A percentile compares a stretch with the other conserved stretches of the same genome.
phyloP scores from a whole-genome alignment of 2,329 filamentous ascomycete genomes.

The Stachybotrys chartarum region DNA sequence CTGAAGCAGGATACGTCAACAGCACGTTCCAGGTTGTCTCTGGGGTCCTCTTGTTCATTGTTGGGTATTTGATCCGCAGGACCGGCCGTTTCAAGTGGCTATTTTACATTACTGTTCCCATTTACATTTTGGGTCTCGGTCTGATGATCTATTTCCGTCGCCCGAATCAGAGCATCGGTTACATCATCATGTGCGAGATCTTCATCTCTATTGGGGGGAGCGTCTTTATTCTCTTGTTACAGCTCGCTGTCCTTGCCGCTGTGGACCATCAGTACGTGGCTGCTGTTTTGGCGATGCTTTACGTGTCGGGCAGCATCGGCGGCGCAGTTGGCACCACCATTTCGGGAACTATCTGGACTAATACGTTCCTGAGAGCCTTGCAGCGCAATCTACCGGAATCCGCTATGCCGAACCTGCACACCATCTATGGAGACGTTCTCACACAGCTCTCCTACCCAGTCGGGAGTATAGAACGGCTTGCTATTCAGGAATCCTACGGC shows the following conservation, averaged over 20 bases:
- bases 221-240: conserved; percentile 35
- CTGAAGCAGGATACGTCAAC: conserved; percentile 39
- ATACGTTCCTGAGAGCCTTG: conserved; percentile 33
- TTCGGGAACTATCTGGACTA: conserved; percentile 23
- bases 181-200: conserved; percentile 43
- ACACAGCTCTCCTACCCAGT: conserved; percentile 43
- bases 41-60: conserved; percentile 35
- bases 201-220: conserved; percentile 43
- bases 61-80: conserved; percentile 37
- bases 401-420: conserved; percentile 25
- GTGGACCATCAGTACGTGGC: conserved; percentile 24
- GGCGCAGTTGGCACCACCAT: conserved; percentile 19
- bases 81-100: conserved; percentile 47
- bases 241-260: conserved; percentile 19
- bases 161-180: conserved; percentile 30
- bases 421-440: conserved; percentile 46
- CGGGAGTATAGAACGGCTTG: conserved; percentile 35
- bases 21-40: conserved; percentile 42
- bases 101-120: conserved; percentile 38
- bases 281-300: conserved; percentile 19
- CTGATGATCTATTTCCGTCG: conserved; percentile 27
- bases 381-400: conserved; percentile 39
- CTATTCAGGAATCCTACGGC: conserved; percentile 52
- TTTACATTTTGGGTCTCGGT: conserved; percentile 45
- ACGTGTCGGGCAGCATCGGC: conserved; percentile 17